Evolutionary conservation across 2,329 filamentous ascomycete species (phyloP).

Genomic region (Nectriaceae sp.): DNA sequence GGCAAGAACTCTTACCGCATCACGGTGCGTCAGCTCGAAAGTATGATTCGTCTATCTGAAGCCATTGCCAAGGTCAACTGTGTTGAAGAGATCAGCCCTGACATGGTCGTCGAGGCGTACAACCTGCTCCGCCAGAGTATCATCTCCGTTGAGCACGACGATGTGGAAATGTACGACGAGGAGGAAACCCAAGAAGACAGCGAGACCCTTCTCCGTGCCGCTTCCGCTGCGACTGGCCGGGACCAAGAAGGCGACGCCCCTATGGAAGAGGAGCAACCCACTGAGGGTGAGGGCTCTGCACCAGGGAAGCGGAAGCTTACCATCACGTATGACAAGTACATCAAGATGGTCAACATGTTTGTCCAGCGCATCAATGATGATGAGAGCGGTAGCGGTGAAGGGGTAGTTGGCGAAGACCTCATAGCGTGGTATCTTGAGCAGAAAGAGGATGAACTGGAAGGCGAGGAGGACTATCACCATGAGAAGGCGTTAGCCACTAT

Average conservation of each 20-base stretch:
- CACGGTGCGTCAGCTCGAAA: conserved; percentile 93
- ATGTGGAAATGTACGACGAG: conserved; percentile 88
- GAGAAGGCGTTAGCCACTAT: conserved; percentile 76
- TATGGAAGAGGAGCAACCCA: conserved; percentile 38
- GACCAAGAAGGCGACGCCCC: conserved; percentile 50
- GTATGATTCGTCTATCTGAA: conserved; percentile 91
- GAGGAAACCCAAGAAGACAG: conserved; percentile 53
- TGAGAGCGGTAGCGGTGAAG: conserved; percentile 74
- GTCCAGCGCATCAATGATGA: conserved; percentile 83
- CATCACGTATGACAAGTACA: conserved; percentile 95
- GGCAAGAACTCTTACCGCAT: conserved; percentile 97
- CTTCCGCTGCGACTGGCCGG: conserved; percentile 43
- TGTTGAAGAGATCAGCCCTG: conserved; percentile 81
- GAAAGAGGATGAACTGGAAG: conserved; percentile 79
- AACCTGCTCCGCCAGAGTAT: conserved; percentile 91
- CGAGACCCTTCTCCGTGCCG: conserved; percentile 44
- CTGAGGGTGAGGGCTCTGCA: conserved; percentile 39
- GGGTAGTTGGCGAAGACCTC: conserved; percentile 80
- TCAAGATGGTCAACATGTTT: conserved; percentile 83
- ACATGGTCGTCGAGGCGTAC: conserved; percentile 90
- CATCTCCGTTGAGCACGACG: conserved; percentile 96
- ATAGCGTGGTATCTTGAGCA: conserved; percentile 91
- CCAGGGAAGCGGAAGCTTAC: conserved; percentile 67
- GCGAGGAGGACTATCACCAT: conserved; percentile 76
- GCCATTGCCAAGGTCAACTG: conserved; percentile 99